Percentiles rank a stretch among this genome's conserved stretches.
Conservation (phyloP, 2,329 filamentous ascomycete species). For the Pseudopyricularia javanii region DNA sequence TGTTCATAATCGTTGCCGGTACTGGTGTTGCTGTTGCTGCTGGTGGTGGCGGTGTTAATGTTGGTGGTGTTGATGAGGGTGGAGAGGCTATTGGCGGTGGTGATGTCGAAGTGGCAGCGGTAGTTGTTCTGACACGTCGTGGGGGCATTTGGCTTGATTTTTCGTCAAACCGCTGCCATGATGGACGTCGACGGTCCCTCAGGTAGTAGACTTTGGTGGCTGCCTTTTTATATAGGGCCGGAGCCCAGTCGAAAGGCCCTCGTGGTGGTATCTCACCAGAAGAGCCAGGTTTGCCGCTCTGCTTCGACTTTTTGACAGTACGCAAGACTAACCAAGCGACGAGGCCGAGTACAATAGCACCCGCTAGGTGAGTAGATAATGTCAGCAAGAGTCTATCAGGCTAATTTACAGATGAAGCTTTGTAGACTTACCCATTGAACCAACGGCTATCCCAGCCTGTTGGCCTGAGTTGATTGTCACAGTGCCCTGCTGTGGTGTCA, state of each 20-base stretch:
- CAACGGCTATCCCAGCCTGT: constrained; percentile 17
- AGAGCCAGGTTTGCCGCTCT: constrained; percentile 5
- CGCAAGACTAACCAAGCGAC: constrained; percentile 31
- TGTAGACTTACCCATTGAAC: constrained; percentile 18
- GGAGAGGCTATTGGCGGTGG: neutral
- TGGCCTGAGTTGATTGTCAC: constrained; percentile 13
- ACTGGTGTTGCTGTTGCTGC: neutral
- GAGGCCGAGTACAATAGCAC: constrained; percentile 30
- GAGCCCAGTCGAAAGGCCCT: neutral
- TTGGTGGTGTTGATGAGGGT: no score
- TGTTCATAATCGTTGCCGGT: no score
- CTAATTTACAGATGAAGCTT: neutral
- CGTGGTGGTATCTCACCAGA: neutral
- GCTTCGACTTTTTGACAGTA: constrained; percentile 19
- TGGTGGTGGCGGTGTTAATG: neutral
- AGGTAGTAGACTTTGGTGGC: constrained; percentile 22
- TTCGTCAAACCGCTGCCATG: constrained; percentile 19
- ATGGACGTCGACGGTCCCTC: constrained; percentile 8
- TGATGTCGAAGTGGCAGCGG: neutral
- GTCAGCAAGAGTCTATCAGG: neutral
- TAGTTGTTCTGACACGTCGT: no score
- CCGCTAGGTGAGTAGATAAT: constrained; percentile 16
- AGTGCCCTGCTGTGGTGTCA: neutral
- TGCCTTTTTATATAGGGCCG: constrained; percentile 5
- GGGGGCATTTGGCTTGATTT: neutral